A percentile compares a stretch with the other conserved stretches of the same genome.
Evolutionary conservation across 352 stramenopile genomes (phyloP).

Genomic region (Phytopythium litorale): DNA sequence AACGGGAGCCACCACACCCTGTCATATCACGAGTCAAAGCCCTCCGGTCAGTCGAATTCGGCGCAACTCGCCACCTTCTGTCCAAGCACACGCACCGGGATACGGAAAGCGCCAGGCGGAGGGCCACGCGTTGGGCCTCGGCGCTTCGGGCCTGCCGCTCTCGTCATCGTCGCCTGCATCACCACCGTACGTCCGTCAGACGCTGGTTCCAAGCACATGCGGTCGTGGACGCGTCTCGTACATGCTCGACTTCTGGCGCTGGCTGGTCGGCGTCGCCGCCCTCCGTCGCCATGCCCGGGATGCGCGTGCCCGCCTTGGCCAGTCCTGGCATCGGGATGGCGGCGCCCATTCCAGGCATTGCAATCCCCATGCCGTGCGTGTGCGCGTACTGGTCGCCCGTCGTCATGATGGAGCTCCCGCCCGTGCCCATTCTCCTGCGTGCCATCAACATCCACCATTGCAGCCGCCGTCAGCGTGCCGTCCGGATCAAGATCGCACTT

Average conservation of each 20-base stretch:
- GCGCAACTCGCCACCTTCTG: too few species aligned
- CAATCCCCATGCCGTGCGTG: conserved; percentile 59
- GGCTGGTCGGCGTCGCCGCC: conserved; percentile 18
- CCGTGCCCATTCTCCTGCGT: conserved; percentile 5
- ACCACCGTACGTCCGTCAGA: not conserved
- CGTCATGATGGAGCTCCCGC: conserved; percentile 69
- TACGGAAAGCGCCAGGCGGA: conserved; percentile 59
- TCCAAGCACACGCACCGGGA: conserved; percentile 27
- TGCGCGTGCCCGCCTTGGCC: conserved; percentile 55
- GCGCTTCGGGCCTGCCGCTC: conserved; percentile 72
- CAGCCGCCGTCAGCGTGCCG: not conserved
- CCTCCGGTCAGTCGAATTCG: not conserved
- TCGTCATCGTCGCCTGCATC: conserved; percentile 64
- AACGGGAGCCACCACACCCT: conserved; percentile 6
- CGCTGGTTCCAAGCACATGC: not conserved
- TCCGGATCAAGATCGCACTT: not conserved
- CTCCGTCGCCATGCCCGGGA: conserved; percentile 57
- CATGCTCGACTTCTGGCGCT: conserved; percentile 37
- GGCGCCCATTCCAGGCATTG: conserved; percentile 78
- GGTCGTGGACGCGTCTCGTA: conserved; percentile 21
- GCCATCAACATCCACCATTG: not conserved
- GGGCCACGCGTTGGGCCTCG: conserved; percentile 54
- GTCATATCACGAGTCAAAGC: not conserved
- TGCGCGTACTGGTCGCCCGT: conserved; percentile 82
- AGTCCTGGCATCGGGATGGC: conserved; percentile 83